phyloP scores from a whole-genome alignment of 2,329 filamentous ascomycete genomes.

The Cadophora sp. region DNA sequence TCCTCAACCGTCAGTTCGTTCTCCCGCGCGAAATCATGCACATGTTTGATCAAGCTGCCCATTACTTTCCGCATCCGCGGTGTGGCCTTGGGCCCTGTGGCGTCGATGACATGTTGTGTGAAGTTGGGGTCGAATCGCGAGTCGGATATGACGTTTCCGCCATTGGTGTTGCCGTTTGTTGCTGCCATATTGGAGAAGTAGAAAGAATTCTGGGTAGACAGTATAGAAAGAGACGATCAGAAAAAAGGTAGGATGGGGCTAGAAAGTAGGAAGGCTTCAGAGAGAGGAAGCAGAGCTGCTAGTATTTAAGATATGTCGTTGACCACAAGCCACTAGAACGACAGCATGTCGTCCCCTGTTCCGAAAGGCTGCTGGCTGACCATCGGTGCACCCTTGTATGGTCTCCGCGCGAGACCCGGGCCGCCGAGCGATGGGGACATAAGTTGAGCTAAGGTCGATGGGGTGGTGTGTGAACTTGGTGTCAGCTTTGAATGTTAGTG shows the following conservation, averaged over 20 bases:
- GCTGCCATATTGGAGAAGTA: conserved; percentile 19
- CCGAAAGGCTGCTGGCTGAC: conserved; percentile 6
- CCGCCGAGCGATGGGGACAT: neutral
- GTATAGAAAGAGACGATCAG: neutral
- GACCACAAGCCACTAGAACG: neutral
- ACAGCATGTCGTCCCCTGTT: conserved; percentile 2
- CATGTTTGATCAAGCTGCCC: conserved; percentile 58
- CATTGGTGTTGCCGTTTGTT: conserved; percentile 51
- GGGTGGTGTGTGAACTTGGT: neutral
- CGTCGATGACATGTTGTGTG: conserved; percentile 66
- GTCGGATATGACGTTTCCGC: conserved; percentile 51
- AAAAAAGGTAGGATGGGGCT: neutral
- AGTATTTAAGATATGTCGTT: conserved; percentile 17
- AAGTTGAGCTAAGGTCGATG: neutral
- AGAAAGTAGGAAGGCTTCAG: neutral
- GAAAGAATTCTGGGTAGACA: neutral
- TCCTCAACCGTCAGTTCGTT: conserved; percentile 64
- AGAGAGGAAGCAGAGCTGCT: neutral
- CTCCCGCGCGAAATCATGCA: conserved; percentile 66
- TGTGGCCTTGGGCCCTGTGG: conserved; percentile 64
- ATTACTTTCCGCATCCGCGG: conserved; percentile 64
- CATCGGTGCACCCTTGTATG: conserved; percentile 10
- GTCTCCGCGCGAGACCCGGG: conserved; percentile 6
- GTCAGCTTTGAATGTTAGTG: neutral
- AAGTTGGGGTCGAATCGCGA: conserved; percentile 60